Percentiles rank a stretch among this genome's conserved stretches.
Conservation (phyloP, 768 basidiomycete genomes). For the Agaricus blazei region DNA sequence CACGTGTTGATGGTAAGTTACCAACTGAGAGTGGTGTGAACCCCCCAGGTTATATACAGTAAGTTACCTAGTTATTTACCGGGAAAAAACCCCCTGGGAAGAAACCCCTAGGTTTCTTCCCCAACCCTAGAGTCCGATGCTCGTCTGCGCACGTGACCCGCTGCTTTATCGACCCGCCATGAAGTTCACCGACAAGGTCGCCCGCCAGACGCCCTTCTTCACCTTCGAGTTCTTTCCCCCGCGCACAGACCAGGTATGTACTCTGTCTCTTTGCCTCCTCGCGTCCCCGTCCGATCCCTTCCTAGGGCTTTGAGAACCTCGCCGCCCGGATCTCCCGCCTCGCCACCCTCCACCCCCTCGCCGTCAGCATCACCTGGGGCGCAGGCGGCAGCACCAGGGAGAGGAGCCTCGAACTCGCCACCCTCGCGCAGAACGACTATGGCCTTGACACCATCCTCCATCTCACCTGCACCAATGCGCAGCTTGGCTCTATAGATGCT, state of each 20-base stretch:
- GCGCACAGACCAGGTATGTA: constrained; percentile 74
- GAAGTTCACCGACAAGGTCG: constrained; percentile 74
- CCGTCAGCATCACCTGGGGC: constrained; percentile 95
- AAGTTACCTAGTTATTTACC: too few relatives aligned
- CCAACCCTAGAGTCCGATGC: too few relatives aligned
- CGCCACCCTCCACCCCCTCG: constrained; percentile 70
- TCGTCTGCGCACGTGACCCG: neutral
- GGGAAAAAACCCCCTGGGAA: too few relatives aligned
- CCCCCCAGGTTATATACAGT: too few relatives aligned
- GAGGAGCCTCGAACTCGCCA: constrained; percentile 81
- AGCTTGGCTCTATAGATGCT: constrained; percentile 79
- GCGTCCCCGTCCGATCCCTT: neutral
- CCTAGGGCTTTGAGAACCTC: constrained; percentile 87
- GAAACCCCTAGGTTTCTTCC: too few relatives aligned
- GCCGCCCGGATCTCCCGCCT: constrained; percentile 83
- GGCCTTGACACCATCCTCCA: constrained; percentile 88
- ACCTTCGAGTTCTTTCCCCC: constrained; percentile 98
- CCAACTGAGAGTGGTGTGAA: too few relatives aligned
- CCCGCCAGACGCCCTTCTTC: constrained; percentile 61
- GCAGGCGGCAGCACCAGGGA: constrained; percentile 92
- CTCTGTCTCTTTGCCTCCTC: neutral
- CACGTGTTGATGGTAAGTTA: too few relatives aligned
- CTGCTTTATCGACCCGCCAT: constrained; percentile 27
- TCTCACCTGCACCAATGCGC: constrained; percentile 97
- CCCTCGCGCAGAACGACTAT: constrained; percentile 65